Evolutionary conservation across 2,329 filamentous ascomycete genomes (phyloP).

Genomic region (Pseudofabraea citricarpa): DNA sequence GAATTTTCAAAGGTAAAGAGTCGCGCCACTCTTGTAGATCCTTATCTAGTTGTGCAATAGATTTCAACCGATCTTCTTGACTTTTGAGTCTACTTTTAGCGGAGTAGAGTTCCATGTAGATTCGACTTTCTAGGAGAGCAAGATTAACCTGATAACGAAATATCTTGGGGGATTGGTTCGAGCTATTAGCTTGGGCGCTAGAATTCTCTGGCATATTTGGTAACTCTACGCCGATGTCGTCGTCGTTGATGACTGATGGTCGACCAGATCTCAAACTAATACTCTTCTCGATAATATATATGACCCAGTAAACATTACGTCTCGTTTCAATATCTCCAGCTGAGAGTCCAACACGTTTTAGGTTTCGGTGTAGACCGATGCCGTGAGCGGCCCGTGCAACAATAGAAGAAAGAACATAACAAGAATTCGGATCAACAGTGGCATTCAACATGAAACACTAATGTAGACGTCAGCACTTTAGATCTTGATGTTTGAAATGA

Average conservation of each 20-base stretch:
- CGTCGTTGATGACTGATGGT: conserved; percentile 21
- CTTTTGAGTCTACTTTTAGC: conserved; percentile 1
- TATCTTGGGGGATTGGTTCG: background rate
- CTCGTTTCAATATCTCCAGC: conserved; percentile 14
- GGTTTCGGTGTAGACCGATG: conserved; percentile 18
- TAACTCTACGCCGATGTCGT: conserved; percentile 21
- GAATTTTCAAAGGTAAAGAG: conserved; percentile 4
- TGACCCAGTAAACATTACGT: conserved; percentile 21
- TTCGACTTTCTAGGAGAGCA: conserved; percentile 6
- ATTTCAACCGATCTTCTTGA: conserved; percentile 4
- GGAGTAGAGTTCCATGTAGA: conserved; percentile 9
- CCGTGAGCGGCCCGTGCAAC: conserved; percentile 14
- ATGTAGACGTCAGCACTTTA: too few species aligned
- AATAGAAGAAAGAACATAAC: conserved; percentile 13
- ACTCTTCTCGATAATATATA: conserved; percentile 16
- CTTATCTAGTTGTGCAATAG: conserved; percentile 5
- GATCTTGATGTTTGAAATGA: conserved; percentile 6
- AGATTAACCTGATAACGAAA: conserved; percentile 5
- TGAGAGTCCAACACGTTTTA: conserved; percentile 11
- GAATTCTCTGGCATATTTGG: too few species aligned
- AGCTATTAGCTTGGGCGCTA: too few species aligned
- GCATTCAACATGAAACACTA: conserved; percentile 11
- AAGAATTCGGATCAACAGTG: conserved; percentile 14
- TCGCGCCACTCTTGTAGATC: conserved; percentile 9
- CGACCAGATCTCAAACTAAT: conserved; percentile 14